Evolutionary conservation across 495 filamentous ascomycete genomes (phyloP).

Genomic region (Clavariopsis aquatica): DNA sequence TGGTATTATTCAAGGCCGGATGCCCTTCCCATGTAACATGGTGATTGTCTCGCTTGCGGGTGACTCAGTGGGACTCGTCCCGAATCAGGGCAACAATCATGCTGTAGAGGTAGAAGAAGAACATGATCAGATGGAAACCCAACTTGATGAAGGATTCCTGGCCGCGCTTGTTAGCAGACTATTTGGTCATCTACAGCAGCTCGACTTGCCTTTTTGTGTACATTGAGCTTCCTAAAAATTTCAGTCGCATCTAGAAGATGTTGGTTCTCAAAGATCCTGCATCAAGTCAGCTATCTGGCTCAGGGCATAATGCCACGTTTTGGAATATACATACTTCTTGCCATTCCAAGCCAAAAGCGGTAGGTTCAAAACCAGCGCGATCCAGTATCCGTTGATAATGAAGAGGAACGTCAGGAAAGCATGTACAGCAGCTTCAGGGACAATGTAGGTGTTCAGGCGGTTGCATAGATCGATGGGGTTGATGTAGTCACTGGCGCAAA

Average conservation of each 20-base stretch:
- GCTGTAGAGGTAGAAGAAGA: slow-evolving; percentile 99
- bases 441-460: slow-evolving; percentile 98
- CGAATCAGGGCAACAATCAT: slow-evolving; percentile 99
- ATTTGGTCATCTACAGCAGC: not conserved
- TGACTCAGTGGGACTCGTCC: slow-evolving; percentile 80
- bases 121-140: slow-evolving; percentile 98
- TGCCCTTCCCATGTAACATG: slow-evolving; percentile 24
- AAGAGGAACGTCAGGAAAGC: slow-evolving; percentile 92
- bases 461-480: slow-evolving; percentile 99
- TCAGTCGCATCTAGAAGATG: slow-evolving; percentile 97
- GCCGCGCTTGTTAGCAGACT: slow-evolving; percentile 13
- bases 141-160: slow-evolving; percentile 99
- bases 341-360: slow-evolving; percentile 91
- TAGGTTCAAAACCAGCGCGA: slow-evolving; percentile 87
- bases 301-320: not conserved
- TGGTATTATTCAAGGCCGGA: slow-evolving; percentile 12
- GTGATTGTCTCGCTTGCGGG: slow-evolving; percentile 29
- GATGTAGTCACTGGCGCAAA: slow-evolving; percentile 83
- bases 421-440: slow-evolving; percentile 97
- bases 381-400: slow-evolving; percentile 98
- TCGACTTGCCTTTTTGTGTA: slow-evolving; percentile 91
- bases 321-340: slow-evolving; percentile 77
- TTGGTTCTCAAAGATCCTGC: slow-evolving; percentile 92
- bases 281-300: slow-evolving; percentile 40
- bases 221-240: slow-evolving; percentile 98